Conservation (phyloP, 1,284 basidiomycete species). For the Hypsizygus ulmarius region DNA sequence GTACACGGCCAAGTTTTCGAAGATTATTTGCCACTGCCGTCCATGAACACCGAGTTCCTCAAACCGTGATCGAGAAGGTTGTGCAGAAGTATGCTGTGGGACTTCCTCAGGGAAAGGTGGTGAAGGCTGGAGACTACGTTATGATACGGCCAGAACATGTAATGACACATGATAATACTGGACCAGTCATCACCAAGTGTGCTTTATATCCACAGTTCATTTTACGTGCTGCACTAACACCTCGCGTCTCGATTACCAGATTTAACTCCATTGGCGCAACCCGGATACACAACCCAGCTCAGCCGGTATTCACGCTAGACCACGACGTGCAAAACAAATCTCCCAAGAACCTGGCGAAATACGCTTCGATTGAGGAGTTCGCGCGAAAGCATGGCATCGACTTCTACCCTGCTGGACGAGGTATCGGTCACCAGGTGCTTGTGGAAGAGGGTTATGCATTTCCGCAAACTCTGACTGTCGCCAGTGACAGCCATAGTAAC, state of each 20-base stretch:
- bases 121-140: slow-evolving; percentile 97
- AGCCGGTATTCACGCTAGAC: slow-evolving; percentile 95
- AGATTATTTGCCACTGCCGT: slow-evolving; percentile 20
- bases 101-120: slow-evolving; percentile 69
- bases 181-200: slow-evolving; percentile 94
- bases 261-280: slow-evolving; percentile 96
- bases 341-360: slow-evolving; percentile 92
- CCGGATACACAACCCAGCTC: slow-evolving; percentile 76
- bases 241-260: slow-evolving; percentile 39
- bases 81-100: slow-evolving; percentile 97
- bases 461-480: slow-evolving; percentile 90
- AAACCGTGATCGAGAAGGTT: slow-evolving; percentile 96
- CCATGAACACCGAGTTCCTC: slow-evolving; percentile 45
- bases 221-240: slow-evolving; percentile 11
- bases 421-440: slow-evolving; percentile 96
- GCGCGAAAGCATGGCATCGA: slow-evolving; percentile 86
- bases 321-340: slow-evolving; percentile 99
- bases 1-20: slow-evolving; percentile 1
- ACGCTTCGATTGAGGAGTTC: slow-evolving; percentile 90
- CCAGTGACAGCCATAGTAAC: slow-evolving; percentile 96
- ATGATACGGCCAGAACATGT: slow-evolving; percentile 98
- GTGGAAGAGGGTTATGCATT: slow-evolving; percentile 97
- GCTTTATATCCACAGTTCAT: slow-evolving; percentile 26
- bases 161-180: slow-evolving; percentile 98
- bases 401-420: slow-evolving; percentile 96